phyloP scores from a whole-genome alignment of 2,329 filamentous ascomycete species.

The Bretziella fagacearum region DNA sequence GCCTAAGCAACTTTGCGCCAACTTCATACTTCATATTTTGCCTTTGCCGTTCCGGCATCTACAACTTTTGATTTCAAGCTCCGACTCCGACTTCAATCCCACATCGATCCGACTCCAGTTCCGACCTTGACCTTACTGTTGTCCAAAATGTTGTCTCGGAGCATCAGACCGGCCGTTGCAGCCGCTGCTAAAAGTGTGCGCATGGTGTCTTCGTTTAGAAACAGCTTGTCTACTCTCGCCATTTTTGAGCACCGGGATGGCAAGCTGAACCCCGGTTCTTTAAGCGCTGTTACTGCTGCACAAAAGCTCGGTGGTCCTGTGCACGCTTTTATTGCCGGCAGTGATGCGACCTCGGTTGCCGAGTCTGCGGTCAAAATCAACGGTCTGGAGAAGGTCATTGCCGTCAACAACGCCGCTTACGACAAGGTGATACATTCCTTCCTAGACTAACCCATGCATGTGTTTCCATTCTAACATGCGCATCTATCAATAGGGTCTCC shows the following conservation, averaged over 20 bases:
- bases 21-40: neutral
- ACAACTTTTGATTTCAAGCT: neutral
- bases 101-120: neutral
- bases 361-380: slow-evolving; percentile 76
- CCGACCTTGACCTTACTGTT: no score
- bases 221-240: slow-evolving; percentile 63
- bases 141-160: slow-evolving; percentile 10
- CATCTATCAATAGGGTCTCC: slow-evolving; percentile 45
- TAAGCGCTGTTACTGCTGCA: slow-evolving; percentile 74
- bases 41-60: neutral
- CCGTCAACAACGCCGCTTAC: slow-evolving; percentile 75
- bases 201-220: slow-evolving; percentile 3
- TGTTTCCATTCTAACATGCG: neutral
- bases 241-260: slow-evolving; percentile 87
- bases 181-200: slow-evolving; percentile 8
- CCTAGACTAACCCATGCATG: neutral
- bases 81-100: neutral
- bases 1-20: neutral
- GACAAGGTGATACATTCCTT: slow-evolving; percentile 50
- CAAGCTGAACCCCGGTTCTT: slow-evolving; percentile 63
- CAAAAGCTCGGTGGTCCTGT: slow-evolving; percentile 71
- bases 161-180: slow-evolving; percentile 11
- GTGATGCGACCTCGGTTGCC: slow-evolving; percentile 56
- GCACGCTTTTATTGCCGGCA: slow-evolving; percentile 75
- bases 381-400: slow-evolving; percentile 81